Conservation (phyloP, 345 rosid genomes). For the Iberis pinnata region DNA sequence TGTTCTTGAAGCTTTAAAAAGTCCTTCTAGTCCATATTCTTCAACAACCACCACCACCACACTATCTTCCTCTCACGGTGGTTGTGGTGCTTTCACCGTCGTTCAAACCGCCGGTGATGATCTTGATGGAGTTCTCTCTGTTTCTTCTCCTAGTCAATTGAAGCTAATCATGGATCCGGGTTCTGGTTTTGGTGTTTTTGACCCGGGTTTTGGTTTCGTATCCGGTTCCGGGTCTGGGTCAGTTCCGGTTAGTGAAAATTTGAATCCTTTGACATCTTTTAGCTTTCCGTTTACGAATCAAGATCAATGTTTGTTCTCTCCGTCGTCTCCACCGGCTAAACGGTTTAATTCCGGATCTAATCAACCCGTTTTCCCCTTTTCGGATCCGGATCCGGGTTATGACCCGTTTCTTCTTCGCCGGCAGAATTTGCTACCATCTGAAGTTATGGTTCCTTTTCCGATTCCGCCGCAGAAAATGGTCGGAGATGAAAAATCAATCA, state of each 20-base stretch:
- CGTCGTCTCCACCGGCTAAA: constrained; percentile 46
- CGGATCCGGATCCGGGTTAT: constrained; percentile 40
- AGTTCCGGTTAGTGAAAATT: constrained; percentile 6
- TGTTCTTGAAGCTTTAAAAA: constrained; percentile 48
- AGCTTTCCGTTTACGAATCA: constrained; percentile 35
- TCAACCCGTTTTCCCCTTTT: constrained; percentile 26
- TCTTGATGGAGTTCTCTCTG: constrained; percentile 47
- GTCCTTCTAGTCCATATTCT: constrained; percentile 45
- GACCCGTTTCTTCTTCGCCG: constrained; percentile 30
- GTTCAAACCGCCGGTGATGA: constrained; percentile 22
- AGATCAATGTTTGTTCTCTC: constrained; percentile 31
- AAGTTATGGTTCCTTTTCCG: constrained; percentile 21
- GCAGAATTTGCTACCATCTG: constrained; percentile 25
- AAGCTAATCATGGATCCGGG: constrained; percentile 62
- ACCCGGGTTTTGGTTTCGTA: constrained; percentile 57
- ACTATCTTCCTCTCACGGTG: constrained; percentile 67
- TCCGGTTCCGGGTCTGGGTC: constrained; percentile 40
- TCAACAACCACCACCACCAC: constrained; percentile 35
- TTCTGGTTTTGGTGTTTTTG: constrained; percentile 52
- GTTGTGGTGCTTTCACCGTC: constrained; percentile 24
- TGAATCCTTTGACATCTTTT: constrained; percentile 24
- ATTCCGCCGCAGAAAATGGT: constrained; percentile 28
- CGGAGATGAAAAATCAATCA: constrained; percentile 60
- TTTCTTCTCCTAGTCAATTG: constrained; percentile 49
- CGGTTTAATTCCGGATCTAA: constrained; percentile 35